Conservation (phyloP, 139 green algal species). For the Tetraselmis chui region DNA sequence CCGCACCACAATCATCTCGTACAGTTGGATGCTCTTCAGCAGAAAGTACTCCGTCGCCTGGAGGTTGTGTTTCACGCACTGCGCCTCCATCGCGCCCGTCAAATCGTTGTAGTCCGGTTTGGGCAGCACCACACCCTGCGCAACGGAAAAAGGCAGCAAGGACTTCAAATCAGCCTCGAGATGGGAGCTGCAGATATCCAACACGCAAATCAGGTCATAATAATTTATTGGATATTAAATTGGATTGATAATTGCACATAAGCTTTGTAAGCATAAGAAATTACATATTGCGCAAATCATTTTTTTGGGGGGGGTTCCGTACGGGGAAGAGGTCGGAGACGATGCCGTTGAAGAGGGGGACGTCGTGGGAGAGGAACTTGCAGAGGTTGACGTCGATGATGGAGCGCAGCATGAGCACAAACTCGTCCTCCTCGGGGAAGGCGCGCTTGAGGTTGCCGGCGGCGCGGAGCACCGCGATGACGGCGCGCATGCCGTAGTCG, state of each 20-base stretch:
- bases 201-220: too few species aligned
- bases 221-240: too few species aligned
- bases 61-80: constrained; percentile 54
- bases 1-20: constrained; percentile 81
- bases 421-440: constrained; percentile 54
- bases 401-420: constrained; percentile 64
- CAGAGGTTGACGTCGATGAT: constrained; percentile 76
- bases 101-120: constrained; percentile 51
- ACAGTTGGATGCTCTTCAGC: constrained; percentile 72
- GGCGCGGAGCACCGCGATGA: constrained; percentile 70
- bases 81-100: constrained; percentile 36
- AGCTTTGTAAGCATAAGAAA: too few species aligned
- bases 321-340: constrained; percentile 63
- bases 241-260: too few species aligned
- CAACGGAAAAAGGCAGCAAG: too few species aligned
- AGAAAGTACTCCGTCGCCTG: constrained; percentile 66
- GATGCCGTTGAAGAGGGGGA: constrained; percentile 73
- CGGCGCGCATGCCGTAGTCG: constrained; percentile 74
- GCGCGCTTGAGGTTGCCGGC: constrained; percentile 36
- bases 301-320: too few species aligned
- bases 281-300: too few species aligned
- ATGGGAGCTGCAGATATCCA: too few species aligned
- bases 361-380: constrained; percentile 79
- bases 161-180: too few species aligned
- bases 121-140: constrained; percentile 45